Base-by-base conservation (phyloP, 75 land plant species). In the Picea glauca region DNA sequence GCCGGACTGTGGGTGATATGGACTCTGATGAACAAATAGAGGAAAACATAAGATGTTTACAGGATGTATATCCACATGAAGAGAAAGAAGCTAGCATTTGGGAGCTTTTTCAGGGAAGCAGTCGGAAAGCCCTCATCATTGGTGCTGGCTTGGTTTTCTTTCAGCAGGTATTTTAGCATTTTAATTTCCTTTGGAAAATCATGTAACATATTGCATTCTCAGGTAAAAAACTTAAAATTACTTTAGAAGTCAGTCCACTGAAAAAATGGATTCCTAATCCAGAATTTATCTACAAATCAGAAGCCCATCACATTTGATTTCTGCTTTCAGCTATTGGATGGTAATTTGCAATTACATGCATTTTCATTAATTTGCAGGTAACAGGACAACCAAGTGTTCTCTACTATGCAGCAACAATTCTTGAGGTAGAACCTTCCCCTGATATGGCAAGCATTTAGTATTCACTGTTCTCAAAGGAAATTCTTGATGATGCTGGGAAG, bases 361-460 rank as follows among this genome's bases (percentile, higher is more conserved):
- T 70, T 70, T n/a, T 43, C 11, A 46, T 43, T 15, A 18, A 43
- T 70, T n/a, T 43, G 76, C 85, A 91, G 93, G 80, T 91, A 32
- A 91, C 93, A 38, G 93, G 93, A 31, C 93, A 91, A 83, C 93
- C 93, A 62, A 91, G 93, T 82, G 93, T 91, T 2, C 79, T 91
- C 33, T 91, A 91, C 80, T 91, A 91, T 89, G 93, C 93, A 73
- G 89, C 89, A 23, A 77, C 93, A 15, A 91, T 91, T 58, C 78
- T 91, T 74, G 76, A 91, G 93, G 93, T 91, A 83, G 62, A 32
- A 26, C 21, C 21, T 46, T 35, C 3, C 35, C 54, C 54, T 70
- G 21, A 60, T 15, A 62, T 58, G 1, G 30, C 26, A 1, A 57
- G 12, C 23, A 33, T 23, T 17, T 50, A 12, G n/a, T 58, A 14